phyloP scores from a whole-genome alignment of 1,139 yeast genomes.

The Magnusiomyces ingens region DNA sequence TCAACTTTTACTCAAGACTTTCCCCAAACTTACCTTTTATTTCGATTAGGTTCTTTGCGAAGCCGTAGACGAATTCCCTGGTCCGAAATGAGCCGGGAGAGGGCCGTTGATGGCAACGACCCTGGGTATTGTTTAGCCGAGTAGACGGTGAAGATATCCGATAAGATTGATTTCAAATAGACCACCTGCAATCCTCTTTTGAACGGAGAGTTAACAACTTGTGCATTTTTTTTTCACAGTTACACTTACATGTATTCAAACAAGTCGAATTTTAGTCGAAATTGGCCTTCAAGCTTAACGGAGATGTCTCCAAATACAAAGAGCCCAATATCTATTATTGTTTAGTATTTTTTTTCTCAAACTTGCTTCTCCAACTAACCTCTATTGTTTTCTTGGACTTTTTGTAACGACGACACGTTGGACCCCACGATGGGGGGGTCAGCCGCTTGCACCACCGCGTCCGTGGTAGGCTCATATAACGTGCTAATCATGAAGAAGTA shows the following conservation, averaged over 20 bases:
- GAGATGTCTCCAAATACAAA: conserved; percentile 23
- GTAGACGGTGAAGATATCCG: conserved; percentile 20
- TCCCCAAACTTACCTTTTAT: conserved; percentile 8
- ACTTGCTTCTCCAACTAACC: conserved; percentile 6
- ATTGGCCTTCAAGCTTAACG: conserved; percentile 21
- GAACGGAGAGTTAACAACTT: neutral
- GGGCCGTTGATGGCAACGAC: conserved; percentile 22
- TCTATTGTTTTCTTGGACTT: conserved; percentile 20
- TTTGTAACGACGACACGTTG: conserved; percentile 21
- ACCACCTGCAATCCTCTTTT: conserved; percentile 19
- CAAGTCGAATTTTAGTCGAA: conserved; percentile 19
- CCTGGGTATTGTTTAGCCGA: conserved; percentile 24
- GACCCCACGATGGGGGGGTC: conserved; percentile 20
- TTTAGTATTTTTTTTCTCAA: neutral
- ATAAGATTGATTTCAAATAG: conserved; percentile 19
- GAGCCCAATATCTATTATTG: conserved; percentile 17
- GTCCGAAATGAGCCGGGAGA: conserved; percentile 22
- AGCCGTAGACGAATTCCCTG: conserved; percentile 24
- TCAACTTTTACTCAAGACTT: neutral
- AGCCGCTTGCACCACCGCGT: conserved; percentile 14
- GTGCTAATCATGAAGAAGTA: conserved; percentile 22
- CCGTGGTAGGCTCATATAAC: conserved; percentile 17
- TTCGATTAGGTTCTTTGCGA: conserved; percentile 20
- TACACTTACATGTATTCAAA: conserved; percentile 18
- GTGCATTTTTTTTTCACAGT: neutral